Evolutionary conservation across 1,284 basidiomycete species (phyloP).

Genomic region (Naganishia cerealis): DNA sequence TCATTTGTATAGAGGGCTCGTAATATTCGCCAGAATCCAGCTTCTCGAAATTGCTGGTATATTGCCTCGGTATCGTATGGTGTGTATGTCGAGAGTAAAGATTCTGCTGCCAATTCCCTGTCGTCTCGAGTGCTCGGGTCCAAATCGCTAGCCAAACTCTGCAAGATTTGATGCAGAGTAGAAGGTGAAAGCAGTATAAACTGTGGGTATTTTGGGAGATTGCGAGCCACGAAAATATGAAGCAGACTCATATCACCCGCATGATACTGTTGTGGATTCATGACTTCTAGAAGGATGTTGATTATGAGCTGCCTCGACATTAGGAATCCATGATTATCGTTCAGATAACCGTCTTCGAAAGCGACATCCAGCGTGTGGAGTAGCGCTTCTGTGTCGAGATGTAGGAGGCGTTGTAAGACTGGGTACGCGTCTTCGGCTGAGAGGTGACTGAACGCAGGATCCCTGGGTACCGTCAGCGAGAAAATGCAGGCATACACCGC

Average conservation of each 20-base stretch:
- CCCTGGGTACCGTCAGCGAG: conserved; percentile 30
- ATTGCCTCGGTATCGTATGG: conserved; percentile 74
- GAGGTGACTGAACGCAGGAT: conserved; percentile 3
- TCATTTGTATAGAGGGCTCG: conserved; percentile 76
- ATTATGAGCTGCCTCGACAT: conserved; percentile 78
- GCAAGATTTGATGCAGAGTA: conserved; percentile 71
- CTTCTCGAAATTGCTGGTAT: conserved; percentile 70
- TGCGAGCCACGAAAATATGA: conserved; percentile 93
- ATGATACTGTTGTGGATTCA: conserved; percentile 57
- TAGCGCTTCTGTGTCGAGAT: conserved; percentile 90
- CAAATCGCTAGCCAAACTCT: conserved; percentile 70
- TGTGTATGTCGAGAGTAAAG: conserved; percentile 86
- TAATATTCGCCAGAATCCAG: conserved; percentile 87
- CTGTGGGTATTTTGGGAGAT: conserved; percentile 94
- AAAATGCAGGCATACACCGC: conserved; percentile 80
- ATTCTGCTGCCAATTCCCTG: conserved; percentile 91
- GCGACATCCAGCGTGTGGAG: conserved; percentile 91
- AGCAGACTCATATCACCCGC: conserved; percentile 72
- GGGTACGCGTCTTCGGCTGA: conserved; percentile 9
- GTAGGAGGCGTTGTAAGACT: conserved; percentile 70
- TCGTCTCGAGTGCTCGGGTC: conserved; percentile 80
- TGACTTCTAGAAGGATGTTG: conserved; percentile 79
- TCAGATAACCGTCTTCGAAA: conserved; percentile 89
- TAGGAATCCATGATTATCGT: conserved; percentile 64
- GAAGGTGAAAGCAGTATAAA: conserved; percentile 72